phyloP scores from a whole-genome alignment of 495 filamentous ascomycete species.

The Hapsidospora chrysogenum region DNA sequence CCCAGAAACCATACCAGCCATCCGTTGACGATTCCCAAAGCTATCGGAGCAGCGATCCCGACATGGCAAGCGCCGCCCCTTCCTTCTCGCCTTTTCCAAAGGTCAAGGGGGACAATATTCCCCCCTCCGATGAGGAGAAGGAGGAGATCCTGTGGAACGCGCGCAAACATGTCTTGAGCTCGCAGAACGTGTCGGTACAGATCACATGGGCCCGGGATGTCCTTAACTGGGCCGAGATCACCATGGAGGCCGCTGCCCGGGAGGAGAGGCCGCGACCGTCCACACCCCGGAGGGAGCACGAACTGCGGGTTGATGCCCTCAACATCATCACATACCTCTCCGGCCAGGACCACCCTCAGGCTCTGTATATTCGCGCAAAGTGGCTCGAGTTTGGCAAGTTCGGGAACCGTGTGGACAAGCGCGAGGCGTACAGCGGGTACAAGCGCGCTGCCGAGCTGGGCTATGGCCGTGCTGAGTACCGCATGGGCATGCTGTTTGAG shows the following conservation, averaged over 20 bases:
- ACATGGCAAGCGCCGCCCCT: slow-evolving; percentile 25
- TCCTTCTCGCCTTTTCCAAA: slow-evolving; percentile 88
- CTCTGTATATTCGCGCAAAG: slow-evolving; percentile 86
- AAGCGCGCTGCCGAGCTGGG: slow-evolving; percentile 70
- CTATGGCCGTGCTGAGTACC: slow-evolving; percentile 89
- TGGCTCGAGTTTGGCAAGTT: slow-evolving; percentile 99
- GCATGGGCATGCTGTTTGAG: slow-evolving; percentile 97
- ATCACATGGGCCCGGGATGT: slow-evolving; percentile 91
- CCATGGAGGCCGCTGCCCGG: slow-evolving; percentile 48
- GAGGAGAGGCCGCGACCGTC: slow-evolving; percentile 47
- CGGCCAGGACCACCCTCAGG: slow-evolving; percentile 83
- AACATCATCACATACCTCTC: slow-evolving; percentile 82
- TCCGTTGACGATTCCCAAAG: too few relatives aligned
- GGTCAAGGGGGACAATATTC: slow-evolving; percentile 74
- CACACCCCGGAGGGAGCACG: slow-evolving; percentile 77
- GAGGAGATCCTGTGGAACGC: slow-evolving; percentile 74
- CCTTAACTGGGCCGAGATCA: slow-evolving; percentile 73
- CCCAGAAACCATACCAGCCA: neutral
- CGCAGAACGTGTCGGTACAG: slow-evolving; percentile 93
- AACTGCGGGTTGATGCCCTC: slow-evolving; percentile 72
- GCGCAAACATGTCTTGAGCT: slow-evolving; percentile 68
- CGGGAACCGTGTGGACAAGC: slow-evolving; percentile 72
- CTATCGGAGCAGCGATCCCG: slow-evolving; percentile 11
- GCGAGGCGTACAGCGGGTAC: slow-evolving; percentile 81
- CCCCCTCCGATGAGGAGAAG: slow-evolving; percentile 85